Base-by-base conservation (phyloP, 768 basidiomycete species). In the Rhodotorula graminis region DNA sequence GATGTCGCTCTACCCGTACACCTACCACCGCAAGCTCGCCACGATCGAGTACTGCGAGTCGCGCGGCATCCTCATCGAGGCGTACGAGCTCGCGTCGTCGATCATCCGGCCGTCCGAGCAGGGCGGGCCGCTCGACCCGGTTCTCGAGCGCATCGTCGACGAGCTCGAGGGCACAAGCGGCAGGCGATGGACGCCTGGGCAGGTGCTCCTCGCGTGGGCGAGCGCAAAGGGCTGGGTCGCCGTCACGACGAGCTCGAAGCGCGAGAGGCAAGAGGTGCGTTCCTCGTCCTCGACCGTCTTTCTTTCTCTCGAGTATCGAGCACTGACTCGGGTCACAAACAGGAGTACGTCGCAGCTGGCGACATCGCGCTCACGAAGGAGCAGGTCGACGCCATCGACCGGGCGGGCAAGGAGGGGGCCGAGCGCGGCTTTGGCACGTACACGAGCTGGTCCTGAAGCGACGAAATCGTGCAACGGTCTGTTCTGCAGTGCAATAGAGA, bases 1-100 rank as follows among this genome's bases (percentile, higher is more conserved):
- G 47, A 52, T 67, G 49, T 61, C 66, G 6, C n/a, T 67, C 29
- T 67, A 61, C n/a, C 66, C 66, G 8, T 67, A 67, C 58, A 67
- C 52, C 57, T 66, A 66, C 33, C 46, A 66, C 44, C 44, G 56
- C 16, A 16, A 33, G 4, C 29, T 47, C 16, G 25, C 57, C 12
- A 37, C 21, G 2, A 60, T 67, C 59, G 50, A 50, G 40, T 67
- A 67, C 37, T 52, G 18, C 11, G 9, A 53, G 57, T 21, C 40
- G 37, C 21, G 61, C 27, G 47, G 37, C 11, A 67, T 67, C 49
- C 21, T 18, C 18, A 52, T 67, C 44, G 66, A 67, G 50, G 66
- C 66, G 23, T 67, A 67, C 59, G 66, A 67, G 49, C 27, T 67
- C 37, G 50, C 66, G 25, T 31, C 31, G 16, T 61, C 66, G 4